Evolutionary conservation across 306 rosid species (phyloP).

Genomic region (Acacia melanoxylon): DNA sequence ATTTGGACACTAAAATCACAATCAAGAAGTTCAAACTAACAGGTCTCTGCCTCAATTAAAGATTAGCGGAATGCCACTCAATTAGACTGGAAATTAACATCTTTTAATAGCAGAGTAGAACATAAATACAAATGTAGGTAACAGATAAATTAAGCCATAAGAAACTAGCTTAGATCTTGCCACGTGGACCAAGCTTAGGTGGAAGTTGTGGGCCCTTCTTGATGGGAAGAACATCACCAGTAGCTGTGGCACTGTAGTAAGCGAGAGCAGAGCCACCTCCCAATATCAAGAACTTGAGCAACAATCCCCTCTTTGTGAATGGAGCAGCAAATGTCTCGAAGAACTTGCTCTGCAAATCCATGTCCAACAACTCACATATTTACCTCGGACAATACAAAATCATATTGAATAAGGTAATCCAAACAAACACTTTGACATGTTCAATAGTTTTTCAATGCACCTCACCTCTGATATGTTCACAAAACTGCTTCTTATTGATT

Average conservation of each 20-base stretch:
- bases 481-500: not conserved
- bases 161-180: slow-evolving; percentile 65
- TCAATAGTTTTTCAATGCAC: no score
- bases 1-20: not conserved
- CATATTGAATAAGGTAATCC: no score
- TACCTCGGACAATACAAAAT: no score
- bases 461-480: no score
- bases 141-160: slow-evolving; percentile 8
- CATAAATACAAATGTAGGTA: slow-evolving; percentile 55
- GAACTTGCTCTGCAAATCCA: slow-evolving; percentile 81
- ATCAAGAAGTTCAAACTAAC: slow-evolving; percentile 18
- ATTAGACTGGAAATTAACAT: slow-evolving; percentile 41
- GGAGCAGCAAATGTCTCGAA: slow-evolving; percentile 98
- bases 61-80: slow-evolving; percentile 29
- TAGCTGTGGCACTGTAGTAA: slow-evolving; percentile 78
- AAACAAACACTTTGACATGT: no score
- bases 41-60: slow-evolving; percentile 10
- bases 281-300: slow-evolving; percentile 87
- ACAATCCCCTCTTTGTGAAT: slow-evolving; percentile 93
- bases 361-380: not conserved
- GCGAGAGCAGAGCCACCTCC: slow-evolving; percentile 94
- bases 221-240: slow-evolving; percentile 84
- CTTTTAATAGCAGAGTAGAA: slow-evolving; percentile 37
- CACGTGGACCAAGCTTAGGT: slow-evolving; percentile 91
- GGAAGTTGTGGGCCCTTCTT: slow-evolving; percentile 99